Evolutionary conservation across 129 eudicot genomes (phyloP).

Genomic region (carrot (Daucus carota)): DH1_v3.0 NC_030385.2:40509501-40510000

Average conservation of each 20-base stretch:
- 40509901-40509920: background rate
- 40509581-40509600: constrained; percentile 12
- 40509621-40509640: constrained; percentile 8
- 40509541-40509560: background rate
- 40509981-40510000: too few species aligned
- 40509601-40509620: constrained; percentile 24
- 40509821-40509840: background rate
- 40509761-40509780: background rate
- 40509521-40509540: constrained; percentile 14
- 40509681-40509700: constrained; percentile 16
- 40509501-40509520: background rate
- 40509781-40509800: background rate
- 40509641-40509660: background rate
- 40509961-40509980: too few species aligned
- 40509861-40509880: background rate
- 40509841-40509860: background rate
- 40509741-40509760: background rate
- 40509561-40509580: constrained; percentile 35
- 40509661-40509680: constrained; percentile 29
- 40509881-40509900: background rate
- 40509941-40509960: background rate
- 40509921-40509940: background rate
- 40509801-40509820: background rate
- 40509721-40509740: background rate
- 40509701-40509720: background rate